Base-by-base conservation (phyloP, 768 basidiomycete genomes). In the Roridomyces roridus region DNA sequence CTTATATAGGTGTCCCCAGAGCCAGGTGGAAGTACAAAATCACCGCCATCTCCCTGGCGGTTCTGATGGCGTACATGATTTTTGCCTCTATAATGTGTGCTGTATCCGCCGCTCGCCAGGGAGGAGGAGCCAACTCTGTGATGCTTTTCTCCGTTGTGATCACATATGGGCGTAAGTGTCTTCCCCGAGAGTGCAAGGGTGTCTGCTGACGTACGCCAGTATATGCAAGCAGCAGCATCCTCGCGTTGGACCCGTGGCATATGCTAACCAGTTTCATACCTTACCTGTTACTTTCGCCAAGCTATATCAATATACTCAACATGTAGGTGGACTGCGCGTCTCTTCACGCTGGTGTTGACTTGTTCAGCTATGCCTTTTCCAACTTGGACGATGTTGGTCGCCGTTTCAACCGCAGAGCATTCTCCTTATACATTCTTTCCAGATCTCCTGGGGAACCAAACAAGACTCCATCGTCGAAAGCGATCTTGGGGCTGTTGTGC, bases 401-500 rank as follows among this genome's bases (percentile, higher is more conserved):
- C 63, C 57, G 37, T 25, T 43, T 26, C 34, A 26, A 20, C 55
- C 15, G 21, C 28, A 39, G 21, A 18, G 34, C 34, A 40, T 46
- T n/a, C 15, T 45, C 24, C 34, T 51, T 51, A 39, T 28, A 43
- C 42, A 35, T 21, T 41, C 21, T 25, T 20, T 51, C 5, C 65
- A 91, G 89, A 92, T 92, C 39, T 92, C 92, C 23, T 93, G 95
- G 95, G 95, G 95, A 6, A 98, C 95, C n/a, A 98, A 98, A 72
- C 91, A 94, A 73, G 91, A 94, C 62, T 82, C 83, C 9, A 74
- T 80, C 3, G 80, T 83, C 0, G 87, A 90, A 47, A 81, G 83
- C 0, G 94, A 96, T 67, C 85, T 97, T 17, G 94, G 94, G 10
- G 85, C 86, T 7, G 91, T 95, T 43, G 84, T 86, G 35, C 91